phyloP scores from a whole-genome alignment of 345 rosid genomes.

The Hypericum androsaemum region DNA sequence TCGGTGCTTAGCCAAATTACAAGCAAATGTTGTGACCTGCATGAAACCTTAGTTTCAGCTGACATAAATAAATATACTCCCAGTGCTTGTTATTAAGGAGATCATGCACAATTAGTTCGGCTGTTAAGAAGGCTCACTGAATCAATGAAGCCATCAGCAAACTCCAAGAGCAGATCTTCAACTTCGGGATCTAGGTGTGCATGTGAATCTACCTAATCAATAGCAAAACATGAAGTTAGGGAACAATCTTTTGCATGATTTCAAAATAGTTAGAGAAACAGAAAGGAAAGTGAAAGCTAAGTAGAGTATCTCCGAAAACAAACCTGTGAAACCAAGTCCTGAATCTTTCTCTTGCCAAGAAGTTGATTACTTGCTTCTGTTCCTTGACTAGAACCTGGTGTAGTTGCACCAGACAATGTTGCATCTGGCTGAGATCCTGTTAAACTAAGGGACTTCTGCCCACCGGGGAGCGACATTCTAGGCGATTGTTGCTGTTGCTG shows the following conservation, averaged over 20 bases:
- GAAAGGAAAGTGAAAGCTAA: neutral
- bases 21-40: constrained; percentile 81
- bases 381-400: constrained; percentile 99
- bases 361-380: constrained; percentile 93
- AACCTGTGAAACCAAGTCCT: constrained; percentile 95
- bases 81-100: neutral
- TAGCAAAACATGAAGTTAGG: constrained; percentile 11
- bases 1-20: constrained; percentile 91
- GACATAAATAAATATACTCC: neutral
- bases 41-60: constrained; percentile 7
- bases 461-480: constrained; percentile 47
- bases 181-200: constrained; percentile 76
- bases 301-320: neutral
- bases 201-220: constrained; percentile 64
- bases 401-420: constrained; percentile 87
- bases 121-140: constrained; percentile 48
- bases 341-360: constrained; percentile 98
- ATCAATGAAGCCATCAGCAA: constrained; percentile 89
- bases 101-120: constrained; percentile 4
- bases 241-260: neutral
- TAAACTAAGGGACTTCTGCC: constrained; percentile 85
- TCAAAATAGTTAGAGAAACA: neutral
- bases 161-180: constrained; percentile 89
- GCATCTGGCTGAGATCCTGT: constrained; percentile 98
- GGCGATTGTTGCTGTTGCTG: constrained; percentile 48